Evolutionary conservation across 176 grass and related monocot genomes (phyloP).

Genomic region (Bromus sterilis): DNA sequence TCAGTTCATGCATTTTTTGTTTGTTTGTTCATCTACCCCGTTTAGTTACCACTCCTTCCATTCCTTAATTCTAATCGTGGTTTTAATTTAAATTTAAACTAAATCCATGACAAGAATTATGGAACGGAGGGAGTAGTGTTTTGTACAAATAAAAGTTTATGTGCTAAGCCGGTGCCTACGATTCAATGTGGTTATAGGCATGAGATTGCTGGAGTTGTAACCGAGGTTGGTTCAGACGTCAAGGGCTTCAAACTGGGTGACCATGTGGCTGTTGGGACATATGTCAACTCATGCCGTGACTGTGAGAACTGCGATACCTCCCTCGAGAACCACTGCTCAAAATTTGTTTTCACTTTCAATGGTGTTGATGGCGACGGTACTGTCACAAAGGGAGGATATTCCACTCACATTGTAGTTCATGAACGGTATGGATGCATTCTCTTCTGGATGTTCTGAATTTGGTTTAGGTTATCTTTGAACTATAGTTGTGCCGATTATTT

Average conservation of each 20-base stretch:
- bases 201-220: constrained; percentile 74
- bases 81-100: too few species aligned
- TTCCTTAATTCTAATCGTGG: too few species aligned
- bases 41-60: too few species aligned
- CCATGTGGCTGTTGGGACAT: constrained; percentile 55
- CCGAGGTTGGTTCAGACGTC: constrained; percentile 56
- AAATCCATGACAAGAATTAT: too few species aligned
- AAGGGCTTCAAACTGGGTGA: constrained; percentile 57
- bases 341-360: constrained; percentile 43
- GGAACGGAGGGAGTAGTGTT: too few species aligned
- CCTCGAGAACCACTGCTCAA: constrained; percentile 50
- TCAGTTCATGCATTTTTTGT: not conserved
- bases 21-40: not conserved
- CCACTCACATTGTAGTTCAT: constrained; percentile 61
- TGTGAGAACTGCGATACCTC: constrained; percentile 55
- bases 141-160: not conserved
- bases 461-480: not conserved
- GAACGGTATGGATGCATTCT: constrained; percentile 39
- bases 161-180: not conserved
- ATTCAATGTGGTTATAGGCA: constrained; percentile 37
- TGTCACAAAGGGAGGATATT: constrained; percentile 80
- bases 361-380: constrained; percentile 54
- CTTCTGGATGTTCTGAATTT: not conserved
- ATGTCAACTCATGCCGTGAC: constrained; percentile 55
- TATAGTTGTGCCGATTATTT: not conserved